Evolutionary conservation across 148 eudicot species (phyloP), one percentile per base, ranked within the genome.

Genomic region (Linanthus parryae): DNA sequence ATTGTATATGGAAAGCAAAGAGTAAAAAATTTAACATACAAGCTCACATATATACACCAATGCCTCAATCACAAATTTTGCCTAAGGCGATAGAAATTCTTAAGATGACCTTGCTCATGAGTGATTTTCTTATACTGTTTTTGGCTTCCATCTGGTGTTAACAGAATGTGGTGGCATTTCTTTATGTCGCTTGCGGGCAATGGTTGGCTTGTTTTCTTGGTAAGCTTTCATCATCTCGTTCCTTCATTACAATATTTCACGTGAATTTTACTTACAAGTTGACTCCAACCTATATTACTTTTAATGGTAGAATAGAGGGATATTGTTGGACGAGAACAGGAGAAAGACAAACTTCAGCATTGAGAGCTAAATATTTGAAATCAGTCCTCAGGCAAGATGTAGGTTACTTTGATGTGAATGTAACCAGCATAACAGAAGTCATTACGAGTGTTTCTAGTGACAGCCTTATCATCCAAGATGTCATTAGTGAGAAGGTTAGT

Each of bases 271-370:
- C n/a, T n/a, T n/a, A n/a, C n/a, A n/a, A n/a, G n/a, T n/a, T n/a
- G n/a, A n/a, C n/a, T n/a, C n/a, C n/a, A n/a, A n/a, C n/a, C n/a
- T n/a, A n/a, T n/a, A n/a, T n/a, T n/a, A n/a, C n/a, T n/a, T n/a
- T n/a, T n/a, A n/a, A n/a, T n/a, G n/a, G n/a, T n/a, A n/a, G n/a
- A n/a, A n/a, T n/a, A 83, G 91, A 79, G 74, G 91, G 91, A 28
- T 83, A 67, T 68, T 79, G 90, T 60, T 83, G 85, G 85, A 71
- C 91, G 63, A 79, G 85, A 58, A 79, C 91, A 52, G 85, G 80
- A 14, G 91, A 83, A 68, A 83, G 85, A 38, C 91, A 83, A 64
- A 76, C 91, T 23, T 76, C 85, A n/a, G 65, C 67, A 54, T 65
- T 83, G 77, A 76, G 91, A 55, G 54, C 66, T 35, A 73, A 68